phyloP scores from a whole-genome alignment of 176 grass and related monocot genomes.

The Avena sativa region DNA sequence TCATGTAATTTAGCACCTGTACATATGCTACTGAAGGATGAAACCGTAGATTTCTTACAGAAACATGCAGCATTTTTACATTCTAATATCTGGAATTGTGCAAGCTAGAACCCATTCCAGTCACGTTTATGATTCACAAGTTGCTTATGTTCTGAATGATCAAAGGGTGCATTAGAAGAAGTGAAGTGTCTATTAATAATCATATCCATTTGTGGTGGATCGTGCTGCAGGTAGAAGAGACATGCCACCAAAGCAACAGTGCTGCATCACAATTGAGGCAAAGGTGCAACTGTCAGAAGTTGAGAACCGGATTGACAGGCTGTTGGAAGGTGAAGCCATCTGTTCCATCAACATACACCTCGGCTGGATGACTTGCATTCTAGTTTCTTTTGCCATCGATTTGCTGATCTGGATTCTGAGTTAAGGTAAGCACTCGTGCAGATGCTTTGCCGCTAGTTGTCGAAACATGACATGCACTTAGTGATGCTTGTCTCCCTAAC shows the following conservation, averaged over 20 bases:
- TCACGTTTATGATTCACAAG: not conserved
- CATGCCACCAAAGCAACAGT: slow-evolving; percentile 32
- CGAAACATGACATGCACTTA: slow-evolving; percentile 8
- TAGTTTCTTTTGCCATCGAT: not conserved
- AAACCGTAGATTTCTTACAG: slow-evolving; percentile 11
- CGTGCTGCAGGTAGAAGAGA: slow-evolving; percentile 6
- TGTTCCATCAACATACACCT: not conserved
- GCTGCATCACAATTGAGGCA: slow-evolving; percentile 14
- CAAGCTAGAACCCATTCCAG: not conserved
- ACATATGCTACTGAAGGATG: not conserved
- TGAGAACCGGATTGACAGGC: slow-evolving; percentile 17
- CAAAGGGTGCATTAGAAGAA: not conserved
- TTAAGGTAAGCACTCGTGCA: slow-evolving; percentile 20
- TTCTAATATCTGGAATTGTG: slow-evolving; percentile 12
- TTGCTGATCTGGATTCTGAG: not conserved
- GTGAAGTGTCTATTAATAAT: not conserved
- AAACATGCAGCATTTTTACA: not conserved
- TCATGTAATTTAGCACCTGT: not conserved
- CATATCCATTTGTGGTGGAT: slow-evolving; percentile 10
- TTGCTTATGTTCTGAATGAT: slow-evolving; percentile 5
- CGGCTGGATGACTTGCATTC: not conserved
- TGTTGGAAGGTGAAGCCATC: slow-evolving; percentile 36
- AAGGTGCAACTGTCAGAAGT: slow-evolving; percentile 15
- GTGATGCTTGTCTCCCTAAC: slow-evolving; percentile 32
- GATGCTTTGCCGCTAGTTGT: slow-evolving; percentile 17